Base-by-base conservation (phyloP, 2,329 filamentous ascomycete genomes). In the Exophiala aquamarina region DNA sequence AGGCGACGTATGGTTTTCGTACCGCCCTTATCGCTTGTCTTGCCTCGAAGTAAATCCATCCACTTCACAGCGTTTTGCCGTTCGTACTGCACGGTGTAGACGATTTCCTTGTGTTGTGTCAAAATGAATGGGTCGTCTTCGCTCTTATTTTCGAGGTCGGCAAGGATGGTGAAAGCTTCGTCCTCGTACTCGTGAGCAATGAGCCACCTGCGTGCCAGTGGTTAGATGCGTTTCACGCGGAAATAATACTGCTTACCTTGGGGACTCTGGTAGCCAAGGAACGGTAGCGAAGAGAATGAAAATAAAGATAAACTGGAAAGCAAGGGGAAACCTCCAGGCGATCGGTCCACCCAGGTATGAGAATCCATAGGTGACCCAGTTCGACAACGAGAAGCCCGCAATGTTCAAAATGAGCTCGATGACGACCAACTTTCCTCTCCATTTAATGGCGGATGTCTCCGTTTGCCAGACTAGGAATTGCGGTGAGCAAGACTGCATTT, bases 341-440 rank as follows among this genome's bases (percentile, higher is more conserved):
- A 75, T 60, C 0, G 64, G 52, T 4, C 72, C 71, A 3, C 55
- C 58, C 2, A 68, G 56, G 54, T 73, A 79, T 4, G 69, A 73
- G 45, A 78, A 70, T 2, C 74, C 74, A 47, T 71, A 78, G 6
- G 70, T 78, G 9, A 79, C 66, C 74, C 76, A 79, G 35, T 78
- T 77, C 3, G 68, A 70, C 2, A 79, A 38, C 1, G 63, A 69
- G 49, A 76, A 77, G 2, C 76, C 77, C 14, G 66, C 68, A 34
- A 78, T 73, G 45, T 75, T 76, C 57, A 77, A 65, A 36, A 73
- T 73, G 61, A 78, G 69, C 40, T 75, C 71, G 18, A 76, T 66
- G 28, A 74, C 64, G 4, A 75, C 69, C 10, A 74, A 59, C 38
- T 72, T 73, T 13, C 72, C 72, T 50, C 72, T 60, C 68, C 68